phyloP scores from a whole-genome alignment of 345 rosid species.

The Rhizophora apiculata region DNA sequence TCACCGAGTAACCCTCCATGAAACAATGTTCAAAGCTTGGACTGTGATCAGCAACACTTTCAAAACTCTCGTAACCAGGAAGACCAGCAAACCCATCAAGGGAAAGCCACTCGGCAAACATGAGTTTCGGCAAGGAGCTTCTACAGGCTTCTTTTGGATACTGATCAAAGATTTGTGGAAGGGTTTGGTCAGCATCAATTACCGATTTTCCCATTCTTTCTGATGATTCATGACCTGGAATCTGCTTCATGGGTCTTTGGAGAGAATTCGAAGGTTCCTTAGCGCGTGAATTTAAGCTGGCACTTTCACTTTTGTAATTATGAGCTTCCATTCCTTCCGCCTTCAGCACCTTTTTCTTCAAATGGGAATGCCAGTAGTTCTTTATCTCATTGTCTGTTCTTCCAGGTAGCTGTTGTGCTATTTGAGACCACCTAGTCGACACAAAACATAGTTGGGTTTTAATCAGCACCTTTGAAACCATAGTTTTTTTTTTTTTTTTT shows the following conservation, averaged over 20 bases:
- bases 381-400: constrained; percentile 95
- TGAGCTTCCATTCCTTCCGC: constrained; percentile 26
- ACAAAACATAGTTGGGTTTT: no score
- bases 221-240: constrained; percentile 27
- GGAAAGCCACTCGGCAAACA: constrained; percentile 75
- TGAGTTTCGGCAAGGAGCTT: constrained; percentile 44
- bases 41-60: constrained; percentile 8
- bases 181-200: constrained; percentile 12
- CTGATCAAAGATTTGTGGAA: constrained; percentile 15
- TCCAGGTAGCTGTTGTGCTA: constrained; percentile 80
- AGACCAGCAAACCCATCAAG: constrained; percentile 22
- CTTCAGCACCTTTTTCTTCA: constrained; percentile 62
- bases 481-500: no score
- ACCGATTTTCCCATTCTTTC: constrained; percentile 19
- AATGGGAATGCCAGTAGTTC: constrained; percentile 85
- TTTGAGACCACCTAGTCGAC: constrained; percentile 73
- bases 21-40: constrained; percentile 30
- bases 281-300: background rate
- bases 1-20: constrained; percentile 11
- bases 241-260: constrained; percentile 12
- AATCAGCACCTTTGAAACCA: no score
- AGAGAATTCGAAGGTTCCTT: constrained; percentile 33
- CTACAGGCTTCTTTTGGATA: constrained; percentile 13
- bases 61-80: background rate
- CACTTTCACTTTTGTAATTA: constrained; percentile 1